A percentile compares a stretch with the other conserved stretches of the same genome.
Evolutionary conservation across 148 eudicot species (phyloP).

Genomic region (Chenopodium album): DNA sequence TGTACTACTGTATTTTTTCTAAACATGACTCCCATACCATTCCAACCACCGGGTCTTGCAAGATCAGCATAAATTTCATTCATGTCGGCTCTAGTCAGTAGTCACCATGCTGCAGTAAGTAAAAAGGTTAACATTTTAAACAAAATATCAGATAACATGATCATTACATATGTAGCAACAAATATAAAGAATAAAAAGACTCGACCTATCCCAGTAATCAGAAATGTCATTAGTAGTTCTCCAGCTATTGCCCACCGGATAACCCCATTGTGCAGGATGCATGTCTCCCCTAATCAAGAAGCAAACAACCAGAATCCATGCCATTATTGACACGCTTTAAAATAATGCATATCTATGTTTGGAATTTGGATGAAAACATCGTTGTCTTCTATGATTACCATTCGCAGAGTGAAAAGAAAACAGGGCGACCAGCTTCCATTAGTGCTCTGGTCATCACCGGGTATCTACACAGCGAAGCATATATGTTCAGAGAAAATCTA

Average conservation of each 20-base stretch:
- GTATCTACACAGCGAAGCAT: constrained; percentile 37
- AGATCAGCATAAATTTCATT: constrained; percentile 65
- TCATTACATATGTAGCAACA: background rate
- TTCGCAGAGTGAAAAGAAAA: constrained; percentile 89
- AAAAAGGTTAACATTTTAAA: background rate
- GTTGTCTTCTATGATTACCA: constrained; percentile 38
- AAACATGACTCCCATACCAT: constrained; percentile 44
- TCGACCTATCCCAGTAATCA: constrained; percentile 70
- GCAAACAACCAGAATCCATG: background rate
- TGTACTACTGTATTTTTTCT: background rate
- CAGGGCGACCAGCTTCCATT: constrained; percentile 70
- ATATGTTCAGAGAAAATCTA: background rate
- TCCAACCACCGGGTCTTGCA: constrained; percentile 99
- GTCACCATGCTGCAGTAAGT: constrained; percentile 58
- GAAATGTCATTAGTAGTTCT: constrained; percentile 75
- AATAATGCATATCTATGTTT: background rate
- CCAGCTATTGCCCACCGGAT: constrained; percentile 78
- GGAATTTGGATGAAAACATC: background rate
- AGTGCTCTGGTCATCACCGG: constrained; percentile 84
- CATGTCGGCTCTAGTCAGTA: constrained; percentile 61
- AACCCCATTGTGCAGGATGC: constrained; percentile 89
- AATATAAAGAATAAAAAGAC: background rate
- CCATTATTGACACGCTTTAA: background rate
- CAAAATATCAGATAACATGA: background rate
- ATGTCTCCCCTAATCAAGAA: constrained; percentile 58